These are phyloP conservation scores for Rubia tinctorum DNA, from an alignment of 305 asterid species.

Conservation along the genomic window DNA sequence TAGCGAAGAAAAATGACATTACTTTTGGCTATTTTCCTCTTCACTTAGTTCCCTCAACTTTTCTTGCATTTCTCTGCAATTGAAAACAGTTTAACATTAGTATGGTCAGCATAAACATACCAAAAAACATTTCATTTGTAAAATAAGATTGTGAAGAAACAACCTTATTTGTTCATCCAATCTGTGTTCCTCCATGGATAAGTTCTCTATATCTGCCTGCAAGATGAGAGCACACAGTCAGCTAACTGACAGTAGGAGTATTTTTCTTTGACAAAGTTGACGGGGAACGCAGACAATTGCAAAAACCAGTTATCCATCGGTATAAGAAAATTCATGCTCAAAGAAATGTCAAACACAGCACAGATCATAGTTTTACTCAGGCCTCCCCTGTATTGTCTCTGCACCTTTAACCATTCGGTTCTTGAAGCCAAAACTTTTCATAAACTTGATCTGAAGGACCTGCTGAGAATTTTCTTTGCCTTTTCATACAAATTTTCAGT, in stretches of 20 bases:
- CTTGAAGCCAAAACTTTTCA: background rate
- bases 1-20: slow-evolving; percentile 9
- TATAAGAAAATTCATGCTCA: background rate
- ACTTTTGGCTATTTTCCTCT: slow-evolving; percentile 35
- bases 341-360: background rate
- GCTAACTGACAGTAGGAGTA: slow-evolving; percentile 5
- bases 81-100: slow-evolving; percentile 14
- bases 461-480: background rate
- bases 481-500: background rate
- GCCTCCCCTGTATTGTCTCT: background rate
- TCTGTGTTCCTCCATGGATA: slow-evolving; percentile 62
- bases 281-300: background rate
- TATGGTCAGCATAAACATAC: background rate
- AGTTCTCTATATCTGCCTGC: slow-evolving; percentile 80
- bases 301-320: background rate
- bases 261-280: slow-evolving; percentile 1
- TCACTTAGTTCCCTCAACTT: slow-evolving; percentile 34
- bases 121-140: background rate
- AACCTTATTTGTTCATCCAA: slow-evolving; percentile 80
- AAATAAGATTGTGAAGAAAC: background rate
- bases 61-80: slow-evolving; percentile 35
- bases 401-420: background rate
- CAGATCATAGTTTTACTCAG: background rate
- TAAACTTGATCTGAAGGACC: background rate
- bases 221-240: slow-evolving; percentile 26